Percentiles rank a stretch among this genome's conserved stretches.
Conservation (phyloP, 805 yeast genomes). For the Yamadazyma nakazawae region DNA sequence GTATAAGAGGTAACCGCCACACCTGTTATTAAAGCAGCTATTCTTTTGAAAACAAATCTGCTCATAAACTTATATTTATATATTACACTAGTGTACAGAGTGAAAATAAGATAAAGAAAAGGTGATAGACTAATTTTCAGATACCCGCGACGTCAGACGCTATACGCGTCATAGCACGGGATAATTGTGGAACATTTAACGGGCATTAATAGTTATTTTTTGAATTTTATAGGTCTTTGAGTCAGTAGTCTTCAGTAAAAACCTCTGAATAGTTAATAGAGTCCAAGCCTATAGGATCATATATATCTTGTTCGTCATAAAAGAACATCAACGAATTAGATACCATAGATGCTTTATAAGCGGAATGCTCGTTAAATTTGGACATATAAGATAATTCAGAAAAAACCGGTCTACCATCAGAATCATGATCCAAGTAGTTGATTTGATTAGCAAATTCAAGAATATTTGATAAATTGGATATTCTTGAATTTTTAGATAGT, state of each 20-base stretch:
- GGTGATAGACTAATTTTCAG: neutral
- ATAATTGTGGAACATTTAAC: too few species aligned
- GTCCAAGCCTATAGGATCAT: slow-evolving; percentile 8
- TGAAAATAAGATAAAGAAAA: neutral
- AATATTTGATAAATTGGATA: slow-evolving; percentile 10
- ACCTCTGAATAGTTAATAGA: slow-evolving; percentile 8
- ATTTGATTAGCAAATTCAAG: slow-evolving; percentile 13
- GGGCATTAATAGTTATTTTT: too few species aligned
- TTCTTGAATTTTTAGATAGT: slow-evolving; percentile 5
- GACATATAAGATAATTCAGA: neutral
- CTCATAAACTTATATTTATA: slow-evolving; percentile 1
- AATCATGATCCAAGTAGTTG: slow-evolving; percentile 6
- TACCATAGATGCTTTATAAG: slow-evolving; percentile 8
- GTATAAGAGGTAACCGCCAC: neutral
- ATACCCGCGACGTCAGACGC: neutral
- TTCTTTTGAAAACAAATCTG: neutral
- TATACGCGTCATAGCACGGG: too few species aligned
- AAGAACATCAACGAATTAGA: slow-evolving; percentile 7
- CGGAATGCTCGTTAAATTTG: slow-evolving; percentile 5
- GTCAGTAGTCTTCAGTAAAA: neutral
- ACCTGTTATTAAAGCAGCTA: neutral
- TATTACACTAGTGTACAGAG: slow-evolving; percentile 7
- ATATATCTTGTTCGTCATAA: slow-evolving; percentile 6
- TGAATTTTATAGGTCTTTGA: neutral
- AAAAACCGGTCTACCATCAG: neutral